Evolutionary conservation across 495 filamentous ascomycete species (phyloP), one percentile per base, ranked within the genome.

Genomic region (Chaetomidium leptoderma): DNA sequence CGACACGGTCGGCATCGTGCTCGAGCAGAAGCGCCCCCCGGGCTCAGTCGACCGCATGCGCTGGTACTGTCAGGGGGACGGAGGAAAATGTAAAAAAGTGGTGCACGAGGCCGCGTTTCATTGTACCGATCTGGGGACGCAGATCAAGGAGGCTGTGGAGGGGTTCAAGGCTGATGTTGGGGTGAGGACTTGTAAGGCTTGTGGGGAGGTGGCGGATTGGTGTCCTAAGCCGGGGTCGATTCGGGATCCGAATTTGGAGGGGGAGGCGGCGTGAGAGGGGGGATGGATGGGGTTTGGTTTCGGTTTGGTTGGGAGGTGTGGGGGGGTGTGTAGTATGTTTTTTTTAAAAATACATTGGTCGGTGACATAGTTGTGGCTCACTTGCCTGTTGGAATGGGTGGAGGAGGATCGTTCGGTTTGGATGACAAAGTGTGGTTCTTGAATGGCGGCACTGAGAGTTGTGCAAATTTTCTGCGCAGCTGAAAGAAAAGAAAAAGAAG

Each of bases 61-160:
- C 24, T 98, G 93, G 93, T 98, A 97, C 71, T 93, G 90, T 65
- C 79, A 81, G 45, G 1, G 26, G n/a, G 53, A 55, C 65, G 70
- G 67, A 33, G 70, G 68, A n/a, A n/a, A n/a, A 10, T 95, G 91
- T 67, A 72, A 74, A 16, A 78, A 80, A 57, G 71, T 93, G 47
- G 92, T 98, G 4, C 85, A 92, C 72, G 92, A 97, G 76, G 86
- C 85, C 37, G 74, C 78, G 6, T 98, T 98, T 69, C 83, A 92
- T 65, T 96, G 91, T 66, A 91, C 86, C 43, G 87, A 98, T 72
- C 71, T 98, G 50, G 93, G 93, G n/a, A 95, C 90, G 40, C 93
- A 98, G 80, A 91, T 98, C 57, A 98, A 96, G 79, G 85, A 81
- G 55, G 95, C 92, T 6, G 92, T 98, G 30, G 84, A 95, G 67